phyloP scores from a whole-genome alignment of 2,329 filamentous ascomycete species.

The Mycosphaerella arachidis region DNA sequence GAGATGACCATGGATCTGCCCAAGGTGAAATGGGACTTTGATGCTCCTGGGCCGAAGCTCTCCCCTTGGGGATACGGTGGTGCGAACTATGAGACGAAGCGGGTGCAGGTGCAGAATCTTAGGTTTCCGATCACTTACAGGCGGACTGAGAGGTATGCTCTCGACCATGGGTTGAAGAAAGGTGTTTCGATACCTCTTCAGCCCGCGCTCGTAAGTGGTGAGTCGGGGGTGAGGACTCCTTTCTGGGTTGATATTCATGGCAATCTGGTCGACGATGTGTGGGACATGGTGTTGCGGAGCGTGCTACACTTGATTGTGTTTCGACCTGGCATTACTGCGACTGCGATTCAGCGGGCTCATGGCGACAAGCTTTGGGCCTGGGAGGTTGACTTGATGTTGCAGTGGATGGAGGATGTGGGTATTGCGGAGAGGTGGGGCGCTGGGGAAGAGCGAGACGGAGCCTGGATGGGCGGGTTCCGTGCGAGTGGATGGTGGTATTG shows the following conservation, averaged over 20 bases:
- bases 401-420: constrained; percentile 56
- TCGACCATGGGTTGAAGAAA: constrained; percentile 49
- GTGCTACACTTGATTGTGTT: constrained; percentile 61
- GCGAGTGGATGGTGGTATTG: constrained; percentile 67
- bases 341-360: constrained; percentile 53
- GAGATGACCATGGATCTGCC: constrained; percentile 52
- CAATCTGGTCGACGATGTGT: constrained; percentile 54
- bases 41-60: constrained; percentile 38
- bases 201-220: constrained; percentile 11
- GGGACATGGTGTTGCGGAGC: constrained; percentile 60
- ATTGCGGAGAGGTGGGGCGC: constrained; percentile 44
- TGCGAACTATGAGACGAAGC: constrained; percentile 66
- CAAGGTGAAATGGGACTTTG: constrained; percentile 52
- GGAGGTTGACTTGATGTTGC: constrained; percentile 55
- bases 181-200: constrained; percentile 32
- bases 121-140: constrained; percentile 59
- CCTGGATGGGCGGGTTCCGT: constrained; percentile 36
- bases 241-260: constrained; percentile 70
- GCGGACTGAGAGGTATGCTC: constrained; percentile 57
- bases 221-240: constrained; percentile 47
- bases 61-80: constrained; percentile 66
- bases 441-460: constrained; percentile 32
- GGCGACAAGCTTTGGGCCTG: constrained; percentile 58
- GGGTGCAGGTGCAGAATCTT: constrained; percentile 61
- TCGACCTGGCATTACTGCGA: constrained; percentile 53